Percentiles rank a stretch among this genome's conserved stretches.
Evolutionary conservation across 2,329 filamentous ascomycete genomes (phyloP).

Genomic region (Exophiala bonariae): DNA sequence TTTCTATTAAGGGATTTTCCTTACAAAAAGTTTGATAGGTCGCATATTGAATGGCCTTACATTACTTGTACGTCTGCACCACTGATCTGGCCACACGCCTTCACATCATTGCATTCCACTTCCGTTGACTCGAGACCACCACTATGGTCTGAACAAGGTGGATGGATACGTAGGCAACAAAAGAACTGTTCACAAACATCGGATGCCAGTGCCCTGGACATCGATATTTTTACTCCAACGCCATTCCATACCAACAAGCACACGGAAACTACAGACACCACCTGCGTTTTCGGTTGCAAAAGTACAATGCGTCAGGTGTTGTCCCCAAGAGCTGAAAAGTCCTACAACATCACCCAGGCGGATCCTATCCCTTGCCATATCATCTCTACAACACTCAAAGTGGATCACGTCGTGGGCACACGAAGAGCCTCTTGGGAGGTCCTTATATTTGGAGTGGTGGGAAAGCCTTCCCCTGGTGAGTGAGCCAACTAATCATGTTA

Average conservation of each 20-base stretch:
- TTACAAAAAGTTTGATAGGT: background rate
- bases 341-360: background rate
- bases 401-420: too few relatives aligned
- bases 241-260: too few relatives aligned
- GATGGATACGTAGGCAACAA: background rate
- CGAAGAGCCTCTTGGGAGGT: too few relatives aligned
- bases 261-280: too few relatives aligned
- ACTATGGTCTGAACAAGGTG: background rate
- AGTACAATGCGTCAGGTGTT: constrained; percentile 9
- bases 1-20: background rate
- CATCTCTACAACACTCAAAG: background rate
- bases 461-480: too few relatives aligned
- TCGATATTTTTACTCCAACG: background rate
- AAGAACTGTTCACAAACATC: background rate
- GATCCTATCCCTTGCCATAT: background rate
- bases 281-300: constrained; percentile 1
- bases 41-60: background rate
- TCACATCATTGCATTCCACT: background rate
- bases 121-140: background rate
- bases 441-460: too few relatives aligned
- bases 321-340: constrained; percentile 10
- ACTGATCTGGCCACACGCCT: background rate
- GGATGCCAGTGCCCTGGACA: background rate
- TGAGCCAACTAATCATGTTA: too few relatives aligned
- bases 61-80: background rate